Base-by-base conservation (phyloP, 202 grass and related monocot genomes). In the Hordeum pubiflorum region DNA sequence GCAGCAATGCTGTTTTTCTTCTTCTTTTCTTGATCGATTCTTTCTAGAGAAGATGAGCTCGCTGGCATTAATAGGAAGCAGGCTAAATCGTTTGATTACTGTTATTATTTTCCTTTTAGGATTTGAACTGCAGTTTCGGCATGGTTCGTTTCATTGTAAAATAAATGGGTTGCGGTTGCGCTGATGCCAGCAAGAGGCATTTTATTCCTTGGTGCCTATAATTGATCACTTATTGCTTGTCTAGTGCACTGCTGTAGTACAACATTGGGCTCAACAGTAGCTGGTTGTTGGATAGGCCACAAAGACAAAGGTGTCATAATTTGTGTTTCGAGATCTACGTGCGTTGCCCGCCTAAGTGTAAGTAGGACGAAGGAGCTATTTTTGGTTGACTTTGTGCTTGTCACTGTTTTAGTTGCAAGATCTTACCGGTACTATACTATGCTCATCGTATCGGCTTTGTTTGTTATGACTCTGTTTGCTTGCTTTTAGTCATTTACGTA, bases 141-240 rank as follows among this genome's bases (percentile, higher is more conserved):
- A 32, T 31, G 32, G 23, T 70, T 79, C 6, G 55, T 79, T 80
- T 83, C 6, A 32, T 75, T 22, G 59, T 54, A 65, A 79, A 58
- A 50, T 54, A 65, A 79, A 58, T 36, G 43, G 34, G 38, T 24
- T 22, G 15, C 6, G 1, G 64, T 80, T 78, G 60, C 61, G 3
- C 14, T 69, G 26, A 74, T 79, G 68, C 67, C 79, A 82, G 75
- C 74, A 86, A 69, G 50, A 82, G 39, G 50, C 67, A 79, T 79
- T 73, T 75, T 74, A 68, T 79, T 74, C 79, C 31, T 54, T 70
- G 23, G 29, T 61, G 72, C 33, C 66, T 78, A 79, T 78, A 83
- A 83, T 79, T 83, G 74, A 89, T 75, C 74, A 79, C 66, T 86
- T 82, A 83, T 86, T 86, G 68, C 46, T 70, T 76, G 54, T 75